Conservation (phyloP, 2,329 filamentous ascomycete species). For the Pseudocercospora crystallina region DNA sequence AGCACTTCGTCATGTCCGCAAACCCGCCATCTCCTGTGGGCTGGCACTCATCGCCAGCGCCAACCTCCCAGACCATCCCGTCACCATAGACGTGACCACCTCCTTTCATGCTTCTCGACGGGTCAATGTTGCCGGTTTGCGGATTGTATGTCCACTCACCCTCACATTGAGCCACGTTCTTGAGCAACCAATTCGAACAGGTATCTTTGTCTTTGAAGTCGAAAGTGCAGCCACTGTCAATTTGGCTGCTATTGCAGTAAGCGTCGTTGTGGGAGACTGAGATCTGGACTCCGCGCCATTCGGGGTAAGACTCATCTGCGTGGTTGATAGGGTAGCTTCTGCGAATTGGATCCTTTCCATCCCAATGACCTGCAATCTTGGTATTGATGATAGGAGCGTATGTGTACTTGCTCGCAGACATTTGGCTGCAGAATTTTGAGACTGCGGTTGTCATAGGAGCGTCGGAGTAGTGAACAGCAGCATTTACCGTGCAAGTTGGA, state of each 20-base stretch:
- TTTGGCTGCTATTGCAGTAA: background rate
- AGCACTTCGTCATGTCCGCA: background rate
- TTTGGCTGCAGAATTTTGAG: constrained; percentile 1
- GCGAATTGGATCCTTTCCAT: background rate
- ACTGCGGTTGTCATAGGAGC: background rate
- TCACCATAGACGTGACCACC: background rate
- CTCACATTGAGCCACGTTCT: too few species aligned
- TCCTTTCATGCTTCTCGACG: too few species aligned
- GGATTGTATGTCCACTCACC: too few species aligned
- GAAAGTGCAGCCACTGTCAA: constrained; percentile 1
- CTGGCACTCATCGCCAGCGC: background rate
- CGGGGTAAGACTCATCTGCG: background rate
- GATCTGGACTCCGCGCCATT: background rate
- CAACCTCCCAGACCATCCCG: background rate
- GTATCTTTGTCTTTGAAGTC: background rate
- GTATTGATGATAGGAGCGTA: too few species aligned
- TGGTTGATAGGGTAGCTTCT: background rate
- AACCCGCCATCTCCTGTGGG: too few species aligned
- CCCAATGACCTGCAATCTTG: too few species aligned
- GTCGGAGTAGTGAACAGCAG: too few species aligned
- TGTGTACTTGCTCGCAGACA: too few species aligned
- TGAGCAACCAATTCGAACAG: background rate
- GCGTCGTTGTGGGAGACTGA: background rate
- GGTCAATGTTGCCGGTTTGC: too few species aligned
- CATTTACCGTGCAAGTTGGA: too few species aligned